A percentile compares a stretch with the other conserved stretches of the same genome.
Evolutionary conservation across 2,329 filamentous ascomycete species (phyloP).

Genomic region (Westerdykella ornata): DNA sequence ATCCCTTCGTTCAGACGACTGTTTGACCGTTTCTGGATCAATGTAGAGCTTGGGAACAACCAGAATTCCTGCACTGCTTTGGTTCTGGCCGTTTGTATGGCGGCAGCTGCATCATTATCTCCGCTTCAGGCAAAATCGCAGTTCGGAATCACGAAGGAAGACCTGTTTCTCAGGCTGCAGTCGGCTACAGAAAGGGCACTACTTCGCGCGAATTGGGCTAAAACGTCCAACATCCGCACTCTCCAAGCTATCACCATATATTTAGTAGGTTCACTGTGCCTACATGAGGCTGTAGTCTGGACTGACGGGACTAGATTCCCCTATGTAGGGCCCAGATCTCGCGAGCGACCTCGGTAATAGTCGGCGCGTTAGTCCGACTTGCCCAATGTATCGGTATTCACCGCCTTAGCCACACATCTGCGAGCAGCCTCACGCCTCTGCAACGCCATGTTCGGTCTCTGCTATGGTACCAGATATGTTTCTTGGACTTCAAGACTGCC

Average conservation of each 20-base stretch:
- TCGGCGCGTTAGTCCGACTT: slow-evolving; percentile 34
- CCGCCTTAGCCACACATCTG: slow-evolving; percentile 29
- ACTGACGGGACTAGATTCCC: slow-evolving; percentile 25
- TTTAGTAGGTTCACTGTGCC: slow-evolving; percentile 15
- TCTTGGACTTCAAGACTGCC: slow-evolving; percentile 35
- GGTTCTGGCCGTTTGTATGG: slow-evolving; percentile 35
- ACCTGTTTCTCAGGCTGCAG: slow-evolving; percentile 31
- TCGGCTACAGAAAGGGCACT: slow-evolving; percentile 34
- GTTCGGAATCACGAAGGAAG: slow-evolving; percentile 35
- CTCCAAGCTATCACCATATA: slow-evolving; percentile 36
- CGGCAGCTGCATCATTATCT: slow-evolving; percentile 33
- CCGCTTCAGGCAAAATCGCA: slow-evolving; percentile 36
- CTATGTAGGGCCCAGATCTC: slow-evolving; percentile 36
- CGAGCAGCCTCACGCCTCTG: slow-evolving; percentile 30
- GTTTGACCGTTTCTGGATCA: slow-evolving; percentile 35
- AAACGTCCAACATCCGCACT: slow-evolving; percentile 35
- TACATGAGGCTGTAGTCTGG: not conserved
- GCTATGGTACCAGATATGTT: slow-evolving; percentile 37
- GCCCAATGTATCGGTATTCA: slow-evolving; percentile 37
- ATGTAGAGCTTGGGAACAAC: slow-evolving; percentile 33
- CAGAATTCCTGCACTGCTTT: slow-evolving; percentile 35
- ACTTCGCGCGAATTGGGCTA: slow-evolving; percentile 34
- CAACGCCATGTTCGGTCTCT: slow-evolving; percentile 34
- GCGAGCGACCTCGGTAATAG: slow-evolving; percentile 34
- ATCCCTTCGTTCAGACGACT: slow-evolving; percentile 34